Conservation (phyloP, 495 filamentous ascomycete genomes). For the Hyaloscypha variabilis region DNA sequence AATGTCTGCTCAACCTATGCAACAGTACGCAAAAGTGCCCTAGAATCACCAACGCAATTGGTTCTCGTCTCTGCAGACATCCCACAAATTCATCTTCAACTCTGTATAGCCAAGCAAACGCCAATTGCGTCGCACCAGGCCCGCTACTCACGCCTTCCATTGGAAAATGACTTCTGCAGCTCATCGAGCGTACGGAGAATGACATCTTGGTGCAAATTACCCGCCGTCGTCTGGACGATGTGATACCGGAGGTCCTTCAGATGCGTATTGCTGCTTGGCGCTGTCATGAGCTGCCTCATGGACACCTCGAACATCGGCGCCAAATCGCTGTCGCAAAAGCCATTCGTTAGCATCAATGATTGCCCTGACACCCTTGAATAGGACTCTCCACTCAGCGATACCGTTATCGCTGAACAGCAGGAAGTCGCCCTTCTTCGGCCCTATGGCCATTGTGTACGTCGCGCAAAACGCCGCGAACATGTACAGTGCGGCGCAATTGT, state of each 20-base stretch:
- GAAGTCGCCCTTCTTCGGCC: slow-evolving; percentile 41
- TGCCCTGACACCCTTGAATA: slow-evolving; percentile 39
- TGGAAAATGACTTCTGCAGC: slow-evolving; percentile 25
- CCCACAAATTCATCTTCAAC: slow-evolving; percentile 36
- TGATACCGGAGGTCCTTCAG: slow-evolving; percentile 9
- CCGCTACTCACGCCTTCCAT: neutral
- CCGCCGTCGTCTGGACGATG: neutral
- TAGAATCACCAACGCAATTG: slow-evolving; percentile 42
- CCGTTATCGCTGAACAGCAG: slow-evolving; percentile 39
- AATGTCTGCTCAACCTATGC: slow-evolving; percentile 37
- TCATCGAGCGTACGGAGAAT: slow-evolving; percentile 27
- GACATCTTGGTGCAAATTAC: slow-evolving; percentile 22
- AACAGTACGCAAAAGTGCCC: slow-evolving; percentile 43
- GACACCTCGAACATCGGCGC: slow-evolving; percentile 36
- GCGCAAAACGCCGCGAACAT: slow-evolving; percentile 52
- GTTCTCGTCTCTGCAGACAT: slow-evolving; percentile 35
- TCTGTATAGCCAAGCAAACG: slow-evolving; percentile 42
- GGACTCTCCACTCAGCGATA: slow-evolving; percentile 42
- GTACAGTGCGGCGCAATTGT: slow-evolving; percentile 52
- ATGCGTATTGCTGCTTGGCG: slow-evolving; percentile 9
- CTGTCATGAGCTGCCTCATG: slow-evolving; percentile 17
- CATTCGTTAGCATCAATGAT: slow-evolving; percentile 34
- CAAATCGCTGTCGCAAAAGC: slow-evolving; percentile 27
- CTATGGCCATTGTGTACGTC: slow-evolving; percentile 47
- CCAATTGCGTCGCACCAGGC: slow-evolving; percentile 28